Evolutionary conservation across 768 basidiomycete genomes (phyloP).

Genomic region (Cyclocybe aegerita): DNA sequence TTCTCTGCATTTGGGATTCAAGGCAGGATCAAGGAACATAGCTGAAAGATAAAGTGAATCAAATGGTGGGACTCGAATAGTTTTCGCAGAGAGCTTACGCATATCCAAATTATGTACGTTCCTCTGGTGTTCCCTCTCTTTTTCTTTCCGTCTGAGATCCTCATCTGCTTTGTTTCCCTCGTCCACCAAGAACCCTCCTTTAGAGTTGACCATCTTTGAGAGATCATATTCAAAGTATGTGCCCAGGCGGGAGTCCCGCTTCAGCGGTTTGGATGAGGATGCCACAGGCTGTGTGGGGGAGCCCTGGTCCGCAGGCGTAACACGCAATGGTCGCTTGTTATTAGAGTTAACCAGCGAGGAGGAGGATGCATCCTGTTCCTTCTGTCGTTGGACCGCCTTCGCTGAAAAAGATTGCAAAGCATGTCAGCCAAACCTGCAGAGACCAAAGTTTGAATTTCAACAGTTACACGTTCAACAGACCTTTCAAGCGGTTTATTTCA

Average conservation of each 20-base stretch:
- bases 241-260: conserved; percentile 77
- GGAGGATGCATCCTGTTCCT: conserved; percentile 51
- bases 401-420: conserved; percentile 39
- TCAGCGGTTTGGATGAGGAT: conserved; percentile 50
- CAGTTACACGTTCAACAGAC: conserved; percentile 28
- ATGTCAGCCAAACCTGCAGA: neutral
- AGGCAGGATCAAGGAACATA: conserved; percentile 67
- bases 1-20: conserved; percentile 84
- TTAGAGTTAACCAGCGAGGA: conserved; percentile 58
- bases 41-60: conserved; percentile 43
- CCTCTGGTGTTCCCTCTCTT: conserved; percentile 77
- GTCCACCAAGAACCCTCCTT: conserved; percentile 93
- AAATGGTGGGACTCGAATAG: neutral
- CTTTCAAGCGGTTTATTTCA: conserved; percentile 79
- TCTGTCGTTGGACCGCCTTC: conserved; percentile 71
- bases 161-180: conserved; percentile 84
- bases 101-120: conserved; percentile 75
- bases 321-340: conserved; percentile 70
- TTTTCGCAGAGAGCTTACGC: conserved; percentile 41
- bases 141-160: conserved; percentile 72
- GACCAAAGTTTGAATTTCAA: neutral
- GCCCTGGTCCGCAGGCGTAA: conserved; percentile 53
- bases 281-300: conserved; percentile 60
- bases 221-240: conserved; percentile 97
- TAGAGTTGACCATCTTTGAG: conserved; percentile 94